A percentile compares a stretch with the other conserved stretches of the same genome.
Conservation (phyloP, 768 basidiomycete species). For the Suillus alpinus region DNA sequence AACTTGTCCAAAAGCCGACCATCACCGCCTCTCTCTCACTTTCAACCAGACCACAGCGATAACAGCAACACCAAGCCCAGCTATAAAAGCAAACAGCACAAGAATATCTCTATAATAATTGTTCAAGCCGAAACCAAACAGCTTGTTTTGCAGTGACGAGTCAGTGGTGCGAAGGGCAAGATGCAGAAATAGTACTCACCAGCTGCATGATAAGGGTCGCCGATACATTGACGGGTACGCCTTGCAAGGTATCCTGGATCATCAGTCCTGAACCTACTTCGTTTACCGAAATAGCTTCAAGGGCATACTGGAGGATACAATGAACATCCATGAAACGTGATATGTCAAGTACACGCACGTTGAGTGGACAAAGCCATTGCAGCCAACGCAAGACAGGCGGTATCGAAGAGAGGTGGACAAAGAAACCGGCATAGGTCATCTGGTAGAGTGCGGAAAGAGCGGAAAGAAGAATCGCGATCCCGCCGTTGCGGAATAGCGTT, state of each 20-base stretch:
- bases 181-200: slow-evolving; percentile 40
- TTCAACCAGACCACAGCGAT: slow-evolving; percentile 74
- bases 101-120: slow-evolving; percentile 91
- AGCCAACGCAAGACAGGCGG: slow-evolving; percentile 93
- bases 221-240: slow-evolving; percentile 79
- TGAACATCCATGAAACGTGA: neutral
- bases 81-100: slow-evolving; percentile 82
- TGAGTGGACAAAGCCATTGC: slow-evolving; percentile 85
- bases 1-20: neutral
- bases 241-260: slow-evolving; percentile 75
- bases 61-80: slow-evolving; percentile 71
- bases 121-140: slow-evolving; percentile 82
- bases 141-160: slow-evolving; percentile 31
- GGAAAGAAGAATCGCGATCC: slow-evolving; percentile 86
- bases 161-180: neutral
- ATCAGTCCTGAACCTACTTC: slow-evolving; percentile 87
- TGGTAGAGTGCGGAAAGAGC: slow-evolving; percentile 74
- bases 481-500: slow-evolving; percentile 78
- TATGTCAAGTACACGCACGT: slow-evolving; percentile 28
- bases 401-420: slow-evolving; percentile 81
- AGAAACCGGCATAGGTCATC: slow-evolving; percentile 91
- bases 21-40: slow-evolving; percentile 71
- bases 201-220: slow-evolving; percentile 84
- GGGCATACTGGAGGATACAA: slow-evolving; percentile 39
- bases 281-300: slow-evolving; percentile 89